Evolutionary conservation across 2,329 filamentous ascomycete species (phyloP).

Genomic region (Aspergillus udagawae): DNA sequence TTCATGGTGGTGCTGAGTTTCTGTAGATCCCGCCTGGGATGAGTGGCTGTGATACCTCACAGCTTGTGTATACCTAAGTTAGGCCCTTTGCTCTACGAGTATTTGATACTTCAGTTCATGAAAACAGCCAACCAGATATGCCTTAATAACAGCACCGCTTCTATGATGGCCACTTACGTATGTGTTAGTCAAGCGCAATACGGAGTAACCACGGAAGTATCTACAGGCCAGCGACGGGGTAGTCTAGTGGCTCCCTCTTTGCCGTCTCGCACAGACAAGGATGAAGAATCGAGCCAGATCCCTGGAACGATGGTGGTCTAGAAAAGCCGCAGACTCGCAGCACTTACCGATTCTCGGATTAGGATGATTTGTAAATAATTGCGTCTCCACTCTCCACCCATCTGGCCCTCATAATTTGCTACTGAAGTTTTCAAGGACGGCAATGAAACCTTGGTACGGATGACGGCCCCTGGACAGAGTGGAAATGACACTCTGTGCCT

Average conservation of each 20-base stretch:
- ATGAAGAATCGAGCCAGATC: not conserved
- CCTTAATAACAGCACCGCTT: no score
- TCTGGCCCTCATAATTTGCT: not conserved
- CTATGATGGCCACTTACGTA: not conserved
- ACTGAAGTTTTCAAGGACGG: not conserved
- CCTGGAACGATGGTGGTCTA: conserved; percentile 1
- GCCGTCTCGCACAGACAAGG: not conserved
- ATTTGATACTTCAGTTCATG: no score
- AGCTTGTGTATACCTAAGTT: not conserved
- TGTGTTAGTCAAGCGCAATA: not conserved
- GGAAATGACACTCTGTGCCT: not conserved
- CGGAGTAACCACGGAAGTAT: no score
- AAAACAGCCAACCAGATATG: no score
- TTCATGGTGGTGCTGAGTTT: no score
- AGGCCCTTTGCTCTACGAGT: no score
- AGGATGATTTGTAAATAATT: not conserved
- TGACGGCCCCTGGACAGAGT: not conserved
- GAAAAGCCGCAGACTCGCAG: not conserved
- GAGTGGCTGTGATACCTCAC: not conserved
- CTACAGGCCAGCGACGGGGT: no score
- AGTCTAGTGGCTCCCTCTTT: no score
- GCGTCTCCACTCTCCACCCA: not conserved
- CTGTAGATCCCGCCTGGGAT: not conserved
- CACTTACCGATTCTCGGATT: not conserved
- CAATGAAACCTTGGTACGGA: not conserved